Conservation (phyloP, 768 basidiomycete species). For the Rhodotorula babjevae region DNA sequence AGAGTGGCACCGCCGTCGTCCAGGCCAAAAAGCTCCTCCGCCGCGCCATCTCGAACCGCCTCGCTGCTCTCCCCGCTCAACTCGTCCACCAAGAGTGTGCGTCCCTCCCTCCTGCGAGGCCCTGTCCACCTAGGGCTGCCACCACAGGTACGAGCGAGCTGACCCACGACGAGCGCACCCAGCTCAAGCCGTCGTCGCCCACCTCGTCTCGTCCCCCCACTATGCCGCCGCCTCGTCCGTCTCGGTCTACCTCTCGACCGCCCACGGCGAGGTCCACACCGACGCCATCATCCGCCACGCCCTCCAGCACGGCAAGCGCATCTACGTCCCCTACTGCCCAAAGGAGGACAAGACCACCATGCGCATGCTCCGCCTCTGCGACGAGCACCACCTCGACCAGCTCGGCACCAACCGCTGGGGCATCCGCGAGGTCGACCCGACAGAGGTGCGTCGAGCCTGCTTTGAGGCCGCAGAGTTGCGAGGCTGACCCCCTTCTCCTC, state of each 20-base stretch:
- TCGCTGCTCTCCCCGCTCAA: background rate
- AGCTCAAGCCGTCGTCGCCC: slow-evolving; percentile 23
- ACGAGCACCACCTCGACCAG: slow-evolving; percentile 8
- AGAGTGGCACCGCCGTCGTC: slow-evolving; percentile 10
- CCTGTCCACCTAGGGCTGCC: no score
- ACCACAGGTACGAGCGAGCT: background rate
- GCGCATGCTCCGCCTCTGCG: slow-evolving; percentile 31
- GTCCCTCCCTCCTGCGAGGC: background rate
- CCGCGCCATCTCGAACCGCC: background rate
- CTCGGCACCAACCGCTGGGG: slow-evolving; percentile 31
- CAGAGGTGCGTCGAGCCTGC: slow-evolving; percentile 14
- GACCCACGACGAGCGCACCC: background rate
- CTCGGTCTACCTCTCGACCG: slow-evolving; percentile 28
- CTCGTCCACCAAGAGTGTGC: slow-evolving; percentile 14
- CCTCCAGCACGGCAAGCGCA: slow-evolving; percentile 16
- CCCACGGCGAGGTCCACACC: slow-evolving; percentile 26
- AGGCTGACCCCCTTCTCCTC: background rate
- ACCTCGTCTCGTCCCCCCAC: slow-evolving; percentile 16
- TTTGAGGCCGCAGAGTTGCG: background rate
- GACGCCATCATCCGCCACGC: slow-evolving; percentile 28
- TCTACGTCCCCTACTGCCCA: slow-evolving; percentile 36
- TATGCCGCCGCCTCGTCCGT: slow-evolving; percentile 13
- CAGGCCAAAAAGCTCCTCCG: slow-evolving; percentile 23
- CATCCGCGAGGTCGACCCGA: slow-evolving; percentile 25
- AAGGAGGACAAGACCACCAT: slow-evolving; percentile 28